Evolutionary conservation across 1,284 basidiomycete genomes (phyloP).

Genomic region (Malassezia psittaci): DNA sequence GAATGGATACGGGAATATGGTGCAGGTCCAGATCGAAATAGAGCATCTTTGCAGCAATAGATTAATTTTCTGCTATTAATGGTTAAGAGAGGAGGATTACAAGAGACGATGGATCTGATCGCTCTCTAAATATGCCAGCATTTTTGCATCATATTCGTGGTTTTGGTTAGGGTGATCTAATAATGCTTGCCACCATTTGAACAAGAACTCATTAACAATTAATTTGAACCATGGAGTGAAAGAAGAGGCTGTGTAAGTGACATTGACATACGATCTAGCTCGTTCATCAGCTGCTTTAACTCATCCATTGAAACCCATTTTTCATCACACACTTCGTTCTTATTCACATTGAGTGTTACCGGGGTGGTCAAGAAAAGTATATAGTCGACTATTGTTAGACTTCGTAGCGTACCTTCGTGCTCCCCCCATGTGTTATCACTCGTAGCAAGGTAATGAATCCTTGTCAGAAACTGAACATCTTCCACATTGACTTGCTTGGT

Average conservation of each 20-base stretch:
- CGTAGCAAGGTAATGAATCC: slow-evolving; percentile 95
- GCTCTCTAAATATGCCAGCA: slow-evolving; percentile 28
- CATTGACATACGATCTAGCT: slow-evolving; percentile 50
- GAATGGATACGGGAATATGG: slow-evolving; percentile 13
- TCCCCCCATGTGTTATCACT: slow-evolving; percentile 91
- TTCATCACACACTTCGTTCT: slow-evolving; percentile 82
- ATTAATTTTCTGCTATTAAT: too few species aligned
- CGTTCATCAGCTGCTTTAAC: slow-evolving; percentile 78
- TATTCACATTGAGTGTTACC: slow-evolving; percentile 72
- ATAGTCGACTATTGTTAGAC: slow-evolving; percentile 68
- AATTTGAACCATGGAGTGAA: slow-evolving; percentile 99
- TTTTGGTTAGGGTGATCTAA: slow-evolving; percentile 48
- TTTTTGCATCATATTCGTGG: slow-evolving; percentile 28
- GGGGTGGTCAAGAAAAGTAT: slow-evolving; percentile 88
- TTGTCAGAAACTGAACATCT: slow-evolving; percentile 84
- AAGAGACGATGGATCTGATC: slow-evolving; percentile 44
- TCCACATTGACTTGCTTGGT: slow-evolving; percentile 61
- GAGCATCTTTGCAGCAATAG: neutral
- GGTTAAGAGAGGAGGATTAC: slow-evolving; percentile 3
- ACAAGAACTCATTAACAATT: slow-evolving; percentile 90
- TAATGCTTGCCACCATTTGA: slow-evolving; percentile 96
- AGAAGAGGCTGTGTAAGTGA: slow-evolving; percentile 56
- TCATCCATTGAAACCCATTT: slow-evolving; percentile 86
- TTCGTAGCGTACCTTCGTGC: slow-evolving; percentile 69
- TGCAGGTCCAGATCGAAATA: neutral